phyloP scores from a whole-genome alignment of 495 filamentous ascomycete genomes.

The Aspergillus kassunensis region DNA sequence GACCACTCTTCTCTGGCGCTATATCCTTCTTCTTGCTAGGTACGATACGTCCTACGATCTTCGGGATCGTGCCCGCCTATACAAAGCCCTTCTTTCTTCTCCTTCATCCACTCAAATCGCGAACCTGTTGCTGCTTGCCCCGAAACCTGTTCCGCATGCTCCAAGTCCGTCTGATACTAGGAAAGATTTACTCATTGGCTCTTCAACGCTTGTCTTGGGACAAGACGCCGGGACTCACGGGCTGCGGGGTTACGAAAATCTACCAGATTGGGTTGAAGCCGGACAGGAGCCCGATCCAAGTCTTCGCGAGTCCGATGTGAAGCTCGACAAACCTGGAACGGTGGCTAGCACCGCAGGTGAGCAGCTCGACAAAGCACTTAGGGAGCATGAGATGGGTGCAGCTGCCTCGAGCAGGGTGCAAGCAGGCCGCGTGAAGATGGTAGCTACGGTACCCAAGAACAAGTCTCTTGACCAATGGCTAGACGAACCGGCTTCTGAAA shows the following conservation, averaged over 20 bases:
- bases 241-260: slow-evolving; percentile 66
- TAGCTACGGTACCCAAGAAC: slow-evolving; percentile 30
- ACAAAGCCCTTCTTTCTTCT: slow-evolving; percentile 73
- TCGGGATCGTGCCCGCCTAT: slow-evolving; percentile 82
- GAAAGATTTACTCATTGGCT: slow-evolving; percentile 72
- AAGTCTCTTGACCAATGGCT: slow-evolving; percentile 92
- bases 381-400: slow-evolving; percentile 32
- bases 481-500: slow-evolving; percentile 46
- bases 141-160: slow-evolving; percentile 85
- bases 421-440: slow-evolving; percentile 12
- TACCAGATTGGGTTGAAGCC: slow-evolving; percentile 80
- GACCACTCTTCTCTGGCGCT: slow-evolving; percentile 73
- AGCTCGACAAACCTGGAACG: slow-evolving; percentile 21
- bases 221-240: slow-evolving; percentile 66
- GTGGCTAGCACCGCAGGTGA: slow-evolving; percentile 56
- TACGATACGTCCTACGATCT: slow-evolving; percentile 96
- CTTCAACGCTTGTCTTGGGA: slow-evolving; percentile 78
- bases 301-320: slow-evolving; percentile 55
- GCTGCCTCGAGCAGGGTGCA: slow-evolving; percentile 16
- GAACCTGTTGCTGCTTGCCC: slow-evolving; percentile 82
- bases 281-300: slow-evolving; percentile 75
- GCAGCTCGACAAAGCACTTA: slow-evolving; percentile 55
- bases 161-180: slow-evolving; percentile 80
- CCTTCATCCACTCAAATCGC: slow-evolving; percentile 79
- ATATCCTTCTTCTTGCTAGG: slow-evolving; percentile 77